These are phyloP conservation scores for Populus tomentosa DNA, from an alignment of 441 rosid species.

Conservation along the genomic window DNA sequence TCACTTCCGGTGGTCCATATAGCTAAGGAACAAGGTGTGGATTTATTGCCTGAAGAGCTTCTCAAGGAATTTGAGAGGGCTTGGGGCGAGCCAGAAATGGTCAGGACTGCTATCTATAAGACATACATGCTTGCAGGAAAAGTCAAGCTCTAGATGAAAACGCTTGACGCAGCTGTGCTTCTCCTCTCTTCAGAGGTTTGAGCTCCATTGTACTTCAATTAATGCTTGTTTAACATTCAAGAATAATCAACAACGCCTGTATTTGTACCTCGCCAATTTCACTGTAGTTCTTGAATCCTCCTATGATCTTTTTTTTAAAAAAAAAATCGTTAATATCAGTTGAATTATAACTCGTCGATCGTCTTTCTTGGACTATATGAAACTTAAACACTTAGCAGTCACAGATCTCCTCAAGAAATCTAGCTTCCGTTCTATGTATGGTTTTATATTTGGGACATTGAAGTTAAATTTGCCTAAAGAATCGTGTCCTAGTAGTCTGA, in stretches of 20 bases:
- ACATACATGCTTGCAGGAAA: constrained; percentile 35
- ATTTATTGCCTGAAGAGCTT: constrained; percentile 23
- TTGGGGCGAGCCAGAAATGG: constrained; percentile 31
- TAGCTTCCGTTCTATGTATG: too few relatives aligned
- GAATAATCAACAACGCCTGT: not conserved
- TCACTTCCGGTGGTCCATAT: constrained; percentile 19
- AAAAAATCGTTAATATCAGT: too few relatives aligned
- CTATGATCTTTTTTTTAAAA: too few relatives aligned
- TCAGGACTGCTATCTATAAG: constrained; percentile 27
- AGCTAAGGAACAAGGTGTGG: constrained; percentile 35
- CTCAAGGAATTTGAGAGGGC: constrained; percentile 17
- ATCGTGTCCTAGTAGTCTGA: too few relatives aligned
- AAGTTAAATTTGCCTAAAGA: too few relatives aligned
- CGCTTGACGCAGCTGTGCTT: not conserved
- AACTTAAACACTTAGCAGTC: too few relatives aligned
- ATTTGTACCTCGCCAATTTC: too few relatives aligned
- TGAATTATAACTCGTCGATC: too few relatives aligned
- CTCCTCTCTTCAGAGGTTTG: not conserved
- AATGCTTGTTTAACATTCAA: not conserved
- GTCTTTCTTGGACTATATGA: too few relatives aligned
- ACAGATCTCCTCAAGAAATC: too few relatives aligned
- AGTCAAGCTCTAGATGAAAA: not conserved
- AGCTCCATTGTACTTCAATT: not conserved
- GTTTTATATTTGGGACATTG: too few relatives aligned
- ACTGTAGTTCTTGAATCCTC: too few relatives aligned